Evolutionary conservation across 2,329 filamentous ascomycete species (phyloP).

Genomic region (Xylariaceae sp.): DNA sequence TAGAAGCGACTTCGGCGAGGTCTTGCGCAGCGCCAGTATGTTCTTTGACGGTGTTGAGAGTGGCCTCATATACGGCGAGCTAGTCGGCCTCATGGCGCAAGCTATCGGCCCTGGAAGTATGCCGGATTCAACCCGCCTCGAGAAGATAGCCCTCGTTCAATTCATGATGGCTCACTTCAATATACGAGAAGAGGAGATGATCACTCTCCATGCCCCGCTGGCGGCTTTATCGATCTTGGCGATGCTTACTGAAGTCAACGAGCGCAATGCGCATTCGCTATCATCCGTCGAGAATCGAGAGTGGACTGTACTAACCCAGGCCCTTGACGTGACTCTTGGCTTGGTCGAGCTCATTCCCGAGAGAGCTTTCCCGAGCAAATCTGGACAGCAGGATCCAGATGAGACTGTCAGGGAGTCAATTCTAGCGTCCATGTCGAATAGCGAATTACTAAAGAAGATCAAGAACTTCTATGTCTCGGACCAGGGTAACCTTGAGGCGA

Average conservation of each 20-base stretch:
- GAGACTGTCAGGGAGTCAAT: constrained; percentile 18
- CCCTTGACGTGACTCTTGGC: constrained; percentile 43
- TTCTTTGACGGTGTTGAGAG: constrained; percentile 98
- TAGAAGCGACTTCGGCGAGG: constrained; percentile 73
- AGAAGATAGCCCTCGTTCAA: constrained; percentile 63
- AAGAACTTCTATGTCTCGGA: constrained; percentile 61
- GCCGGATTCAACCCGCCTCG: constrained; percentile 41
- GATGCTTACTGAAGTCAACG: constrained; percentile 50
- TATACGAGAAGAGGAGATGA: constrained; percentile 91
- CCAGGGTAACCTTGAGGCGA: constrained; percentile 60
- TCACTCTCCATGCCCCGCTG: constrained; percentile 75
- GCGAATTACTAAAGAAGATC: constrained; percentile 54
- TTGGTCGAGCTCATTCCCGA: constrained; percentile 59
- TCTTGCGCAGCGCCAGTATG: constrained; percentile 83
- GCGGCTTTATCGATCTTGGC: constrained; percentile 57
- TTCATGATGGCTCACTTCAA: constrained; percentile 90
- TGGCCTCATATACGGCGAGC: constrained; percentile 81
- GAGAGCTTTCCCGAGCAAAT: constrained; percentile 44
- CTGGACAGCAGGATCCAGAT: constrained; percentile 15
- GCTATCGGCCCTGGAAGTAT: constrained; percentile 42
- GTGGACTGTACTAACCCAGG: constrained; percentile 18
- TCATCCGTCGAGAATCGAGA: constrained; percentile 14
- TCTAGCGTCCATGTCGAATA: constrained; percentile 29
- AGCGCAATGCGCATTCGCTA: constrained; percentile 20
- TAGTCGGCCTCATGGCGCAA: constrained; percentile 60